These are phyloP conservation scores for Pyrenochaeta sp. DNA, from an alignment of 2,329 filamentous ascomycete species.

Conservation along the genomic window DNA sequence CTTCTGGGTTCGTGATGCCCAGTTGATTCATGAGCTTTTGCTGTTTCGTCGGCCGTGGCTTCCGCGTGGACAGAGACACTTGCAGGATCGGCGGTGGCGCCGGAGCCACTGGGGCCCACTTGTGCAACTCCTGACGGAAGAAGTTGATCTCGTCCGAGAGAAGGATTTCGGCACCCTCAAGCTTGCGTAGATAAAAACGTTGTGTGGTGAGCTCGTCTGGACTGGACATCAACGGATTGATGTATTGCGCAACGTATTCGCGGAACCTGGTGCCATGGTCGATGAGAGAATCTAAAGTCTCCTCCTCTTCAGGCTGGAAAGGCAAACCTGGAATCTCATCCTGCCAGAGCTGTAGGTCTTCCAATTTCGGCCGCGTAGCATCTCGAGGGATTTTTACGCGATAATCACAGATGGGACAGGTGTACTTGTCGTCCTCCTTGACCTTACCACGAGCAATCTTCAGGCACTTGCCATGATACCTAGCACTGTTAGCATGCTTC, in stretches of 20 bases:
- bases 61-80: constrained; percentile 88
- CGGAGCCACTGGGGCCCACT: constrained; percentile 89
- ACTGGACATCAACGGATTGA: constrained; percentile 81
- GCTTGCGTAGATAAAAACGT: constrained; percentile 94
- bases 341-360: constrained; percentile 84
- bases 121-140: constrained; percentile 93
- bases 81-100: constrained; percentile 86
- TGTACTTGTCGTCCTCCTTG: constrained; percentile 98
- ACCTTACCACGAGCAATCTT: constrained; percentile 98
- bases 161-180: constrained; percentile 94
- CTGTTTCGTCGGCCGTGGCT: constrained; percentile 94
- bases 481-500: constrained; percentile 51
- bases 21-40: constrained; percentile 92
- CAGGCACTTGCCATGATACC: constrained; percentile 97
- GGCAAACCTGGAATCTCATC: constrained; percentile 82
- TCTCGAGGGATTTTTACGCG: constrained; percentile 96
- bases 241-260: constrained; percentile 79
- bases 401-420: constrained; percentile 97
- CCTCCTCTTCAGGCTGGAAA: constrained; percentile 96
- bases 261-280: constrained; percentile 85
- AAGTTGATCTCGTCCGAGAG: constrained; percentile 96
- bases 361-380: constrained; percentile 91
- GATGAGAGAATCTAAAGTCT: constrained; percentile 84
- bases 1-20: constrained; percentile 88
- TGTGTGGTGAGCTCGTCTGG: constrained; percentile 88